These are phyloP conservation scores for Metschnikowia lachancei DNA, from an alignment of 805 yeast genomes.

Conservation along the genomic window DNA sequence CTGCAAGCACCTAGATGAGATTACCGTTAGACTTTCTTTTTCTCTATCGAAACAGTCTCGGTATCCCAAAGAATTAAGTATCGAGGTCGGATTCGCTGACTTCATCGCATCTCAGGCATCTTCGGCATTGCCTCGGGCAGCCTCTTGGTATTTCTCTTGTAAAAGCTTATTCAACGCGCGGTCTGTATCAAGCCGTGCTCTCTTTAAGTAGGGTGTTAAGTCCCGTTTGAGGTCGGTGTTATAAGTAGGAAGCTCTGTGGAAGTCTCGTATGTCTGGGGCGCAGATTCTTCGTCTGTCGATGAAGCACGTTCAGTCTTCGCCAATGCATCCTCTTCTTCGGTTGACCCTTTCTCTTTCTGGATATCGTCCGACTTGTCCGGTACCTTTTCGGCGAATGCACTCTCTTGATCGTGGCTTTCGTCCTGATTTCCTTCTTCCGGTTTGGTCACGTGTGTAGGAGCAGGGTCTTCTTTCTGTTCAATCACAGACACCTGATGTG, in stretches of 20 bases:
- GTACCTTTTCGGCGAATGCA: no score
- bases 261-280: background rate
- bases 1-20: no score
- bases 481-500: background rate
- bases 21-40: no score
- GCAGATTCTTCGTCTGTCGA: background rate
- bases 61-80: no score
- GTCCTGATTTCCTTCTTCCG: background rate
- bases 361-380: no score
- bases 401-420: background rate
- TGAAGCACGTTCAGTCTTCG: background rate
- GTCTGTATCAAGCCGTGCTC: slow-evolving; percentile 31
- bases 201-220: slow-evolving; percentile 22
- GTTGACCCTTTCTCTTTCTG: background rate
- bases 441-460: background rate
- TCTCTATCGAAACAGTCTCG: no score
- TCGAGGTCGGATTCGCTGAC: no score
- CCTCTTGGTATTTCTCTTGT: slow-evolving; percentile 25
- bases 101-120: background rate
- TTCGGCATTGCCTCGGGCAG: slow-evolving; percentile 3
- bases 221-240: slow-evolving; percentile 35
- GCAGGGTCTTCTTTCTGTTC: background rate
- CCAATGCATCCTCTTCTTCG: background rate
- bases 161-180: slow-evolving; percentile 25
- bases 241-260: slow-evolving; percentile 10